Evolutionary conservation across 108 stramenopile species (phyloP), one percentile per base, ranked within the genome.

Genomic region (Cyclotella kingstonii): DNA sequence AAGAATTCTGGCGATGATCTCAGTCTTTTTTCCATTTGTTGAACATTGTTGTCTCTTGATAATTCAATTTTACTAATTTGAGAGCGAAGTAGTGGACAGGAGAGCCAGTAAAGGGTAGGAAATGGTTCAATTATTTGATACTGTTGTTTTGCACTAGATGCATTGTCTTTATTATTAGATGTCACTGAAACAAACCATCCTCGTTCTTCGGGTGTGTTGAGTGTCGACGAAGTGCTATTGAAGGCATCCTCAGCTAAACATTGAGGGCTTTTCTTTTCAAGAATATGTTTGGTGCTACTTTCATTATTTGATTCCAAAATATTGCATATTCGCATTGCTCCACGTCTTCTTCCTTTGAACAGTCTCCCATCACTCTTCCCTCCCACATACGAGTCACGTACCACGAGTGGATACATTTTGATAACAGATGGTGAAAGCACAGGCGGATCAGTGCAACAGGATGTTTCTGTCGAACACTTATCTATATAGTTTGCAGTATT

Each of bases 41-140:
- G 67, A 3, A 77, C 84, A 46, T 60, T 54, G 25, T 78, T 4
- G 0, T 38, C 59, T 54, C 42, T 63, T 17, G 80, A 75, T 4
- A 84, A 8, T 71, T 93, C 91, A 27, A 93, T 47, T 62, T 81
- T 66, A 15, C 82, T 83, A 19, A 88, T 79, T 36, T 80, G 49
- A 4, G 73, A 70, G 11, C 70, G 71, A 5, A 90, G 63, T 8
- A 46, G 21, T 3, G 91, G 91, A 57, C 81, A 79, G 1, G 88
- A 86, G 19, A 93, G 71, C 91, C 91, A 93, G 49, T 79, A 89
- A 2, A 86, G 77, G 1, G 91, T 93, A 8, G 91, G 91, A 63
- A 93, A 93, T 2, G 91, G 91, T 65, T 93, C 91, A 21, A 92
- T 49, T 17, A 92, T 60, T 43, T 55, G 58, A 12, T 8, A 28